Conservation (phyloP, 148 eudicot genomes). For the Chenopodium suecicum region DNA sequence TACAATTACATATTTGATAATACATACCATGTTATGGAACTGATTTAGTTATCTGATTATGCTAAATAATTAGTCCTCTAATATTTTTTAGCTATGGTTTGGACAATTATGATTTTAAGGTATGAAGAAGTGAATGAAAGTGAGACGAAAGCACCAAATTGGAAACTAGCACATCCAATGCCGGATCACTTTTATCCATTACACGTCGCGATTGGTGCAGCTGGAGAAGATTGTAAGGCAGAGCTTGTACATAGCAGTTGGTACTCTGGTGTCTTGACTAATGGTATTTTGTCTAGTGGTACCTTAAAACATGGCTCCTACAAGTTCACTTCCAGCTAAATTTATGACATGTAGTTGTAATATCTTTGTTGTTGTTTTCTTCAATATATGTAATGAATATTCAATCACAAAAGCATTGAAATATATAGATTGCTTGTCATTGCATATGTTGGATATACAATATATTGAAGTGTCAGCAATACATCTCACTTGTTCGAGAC, state of each 20-base stretch:
- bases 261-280: conserved; percentile 20
- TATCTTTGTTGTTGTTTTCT: neutral
- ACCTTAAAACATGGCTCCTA: conserved; percentile 53
- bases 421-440: no score
- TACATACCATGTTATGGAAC: no score
- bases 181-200: conserved; percentile 82
- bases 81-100: neutral
- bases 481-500: no score
- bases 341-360: no score
- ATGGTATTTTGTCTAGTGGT: conserved; percentile 40
- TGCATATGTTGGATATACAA: no score
- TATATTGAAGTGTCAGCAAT: no score
- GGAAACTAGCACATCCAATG: conserved; percentile 61
- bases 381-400: no score
- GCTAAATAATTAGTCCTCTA: no score
- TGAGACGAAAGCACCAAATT: conserved; percentile 59
- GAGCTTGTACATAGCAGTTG: conserved; percentile 77
- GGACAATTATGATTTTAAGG: conserved; percentile 19
- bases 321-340: conserved; percentile 42
- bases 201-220: conserved; percentile 83
- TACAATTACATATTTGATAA: no score
- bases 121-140: conserved; percentile 59
- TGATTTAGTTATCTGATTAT: no score
- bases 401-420: no score
- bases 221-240: conserved; percentile 57